Evolutionary conservation across 164 flowering plant genomes (phyloP), one percentile per base, ranked within the genome.

Genomic region (Chimonanthus praecox): DNA sequence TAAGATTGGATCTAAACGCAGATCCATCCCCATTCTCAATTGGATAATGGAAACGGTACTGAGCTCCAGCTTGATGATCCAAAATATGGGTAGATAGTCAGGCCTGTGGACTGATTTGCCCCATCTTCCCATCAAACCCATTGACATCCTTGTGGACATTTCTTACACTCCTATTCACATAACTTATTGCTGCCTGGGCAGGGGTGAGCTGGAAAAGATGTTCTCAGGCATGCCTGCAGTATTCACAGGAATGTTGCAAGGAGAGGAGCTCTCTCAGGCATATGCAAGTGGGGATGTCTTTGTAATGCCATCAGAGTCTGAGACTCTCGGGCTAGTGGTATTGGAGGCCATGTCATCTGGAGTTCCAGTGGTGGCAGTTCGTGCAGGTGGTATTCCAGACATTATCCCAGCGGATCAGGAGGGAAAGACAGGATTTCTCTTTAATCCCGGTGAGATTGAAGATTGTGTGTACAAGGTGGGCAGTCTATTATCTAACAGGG

Each of bases 261-360:
- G 99, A 4, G 98, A 95, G 78, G 98, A 92, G 80, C 94, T 93
- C 60, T 95, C 99, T 44, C 92, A 92, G 77, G 98, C 99, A 68
- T 95, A 95, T 71, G 99, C 99, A 13, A 95, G 99, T 76, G 98
- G 99, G 47, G 99, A 95, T 70, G 89, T 95, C 13, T 95, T 95
- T 70, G 74, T 89, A 72, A 95, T 93, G 99, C 99, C 99, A 68
- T 95, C 99, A 16, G 99, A 95, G 75, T 95, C 99, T 0, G 99
- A 95, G 80, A 95, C 99, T 8, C 94, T 95, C 3, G 99, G 98
- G 18, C 91, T 90, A n/a, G 98, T 95, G 16, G 99, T 95, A 21
- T 78, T 95, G 74, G 99, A 95, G 77, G 88, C 99, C 77, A 93
- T 95, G 99, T 88, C 99, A 72, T 95, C 99, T 0, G 98, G 97